Evolutionary conservation across 768 basidiomycete genomes (phyloP), one percentile per base, ranked within the genome.

Genomic region (Terana coerulea): DNA sequence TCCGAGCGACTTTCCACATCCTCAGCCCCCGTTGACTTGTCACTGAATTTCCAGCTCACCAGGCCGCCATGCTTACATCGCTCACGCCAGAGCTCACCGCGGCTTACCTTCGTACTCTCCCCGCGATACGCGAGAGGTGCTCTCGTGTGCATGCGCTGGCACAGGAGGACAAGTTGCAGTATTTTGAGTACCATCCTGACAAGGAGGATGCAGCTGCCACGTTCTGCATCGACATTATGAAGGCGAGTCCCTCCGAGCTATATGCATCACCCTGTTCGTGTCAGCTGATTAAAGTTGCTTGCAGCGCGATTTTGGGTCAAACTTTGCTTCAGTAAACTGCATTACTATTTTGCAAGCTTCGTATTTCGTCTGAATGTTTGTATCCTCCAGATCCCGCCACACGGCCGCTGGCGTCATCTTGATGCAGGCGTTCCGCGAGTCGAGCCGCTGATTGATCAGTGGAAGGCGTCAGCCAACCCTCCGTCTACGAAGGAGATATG

Each of bases 101-200:
- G 22, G 71, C 69, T 5, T 95, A 94, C 63, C 80, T 97, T 37
- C 84, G 87, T 28, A 92, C 90, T 0, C 76, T 97, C 3, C 88
- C 91, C 14, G 81, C 93, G n/a, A 92, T 98, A 60, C 81, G 95
- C 40, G 86, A 94, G 60, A 79, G 91, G 36, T 98, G 93, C 67
- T 64, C 69, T 10, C 77, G 77, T 35, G 91, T 98, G 29, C 83
- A 88, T 66, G 77, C 82, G 25, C 83, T 95, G 17, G 94, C 91
- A 11, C 72, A 80, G 65, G 63, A 77, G 55, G 86, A 83, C 45
- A 80, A 86, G 60, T 78, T 97, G 10, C 72, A 93, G 59, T 94
- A 91, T 68, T 95, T 95, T 63, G 81, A 85, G 21, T 91, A 94
- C 65, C 78, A 91, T 64, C 84, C 88, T 24, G 84, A 84, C 59